A percentile compares a stretch with the other conserved stretches of the same genome.
phyloP scores from a whole-genome alignment of 1,284 basidiomycete genomes.

The Pseudozyma pruni region DNA sequence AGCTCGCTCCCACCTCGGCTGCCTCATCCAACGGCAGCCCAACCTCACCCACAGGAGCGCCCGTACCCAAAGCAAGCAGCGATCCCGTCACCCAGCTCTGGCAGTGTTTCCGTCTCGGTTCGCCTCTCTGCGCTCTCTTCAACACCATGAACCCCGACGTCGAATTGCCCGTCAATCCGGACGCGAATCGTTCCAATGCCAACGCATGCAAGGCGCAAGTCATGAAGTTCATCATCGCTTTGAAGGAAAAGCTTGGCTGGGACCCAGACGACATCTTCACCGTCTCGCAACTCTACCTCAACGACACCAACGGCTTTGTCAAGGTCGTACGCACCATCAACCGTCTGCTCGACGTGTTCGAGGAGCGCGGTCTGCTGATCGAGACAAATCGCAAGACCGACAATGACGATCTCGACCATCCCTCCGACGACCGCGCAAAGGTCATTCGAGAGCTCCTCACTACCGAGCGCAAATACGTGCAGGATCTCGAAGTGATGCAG shows the following conservation, averaged over 20 bases:
- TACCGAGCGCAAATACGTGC: constrained; percentile 96
- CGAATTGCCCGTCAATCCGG: constrained; percentile 71
- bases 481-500: constrained; percentile 91
- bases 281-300: constrained; percentile 81
- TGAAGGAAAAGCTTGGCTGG: constrained; percentile 71
- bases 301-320: constrained; percentile 91
- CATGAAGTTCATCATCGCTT: constrained; percentile 72
- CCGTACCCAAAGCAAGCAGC: constrained; percentile 21
- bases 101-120: constrained; percentile 90
- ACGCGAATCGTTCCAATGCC: constrained; percentile 73
- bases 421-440: constrained; percentile 76
- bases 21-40: constrained; percentile 28
- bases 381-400: constrained; percentile 71
- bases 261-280: constrained; percentile 71
- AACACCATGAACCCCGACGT: constrained; percentile 82
- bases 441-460: constrained; percentile 88
- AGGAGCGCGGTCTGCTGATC: constrained; percentile 76
- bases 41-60: constrained; percentile 18
- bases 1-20: constrained; percentile 22
- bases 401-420: constrained; percentile 54
- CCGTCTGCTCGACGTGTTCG: constrained; percentile 83
- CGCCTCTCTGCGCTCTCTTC: constrained; percentile 93
- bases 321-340: constrained; percentile 93
- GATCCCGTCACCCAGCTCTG: constrained; percentile 86
- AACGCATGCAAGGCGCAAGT: constrained; percentile 77